phyloP scores from a whole-genome alignment of 768 basidiomycete species.

The Pleurotus eryngii region DNA sequence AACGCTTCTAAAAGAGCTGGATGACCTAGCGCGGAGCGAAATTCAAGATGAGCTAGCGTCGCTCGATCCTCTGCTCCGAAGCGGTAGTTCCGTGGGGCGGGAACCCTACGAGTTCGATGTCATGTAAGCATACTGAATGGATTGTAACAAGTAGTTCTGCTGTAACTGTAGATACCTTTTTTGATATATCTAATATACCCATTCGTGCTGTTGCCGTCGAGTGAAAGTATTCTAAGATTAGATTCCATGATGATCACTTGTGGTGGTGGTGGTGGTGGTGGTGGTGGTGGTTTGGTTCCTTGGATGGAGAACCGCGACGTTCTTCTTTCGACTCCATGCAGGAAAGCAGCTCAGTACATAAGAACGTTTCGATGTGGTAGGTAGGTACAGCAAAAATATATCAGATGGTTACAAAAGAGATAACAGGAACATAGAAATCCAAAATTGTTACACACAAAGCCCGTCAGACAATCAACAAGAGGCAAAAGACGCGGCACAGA shows the following conservation, averaged over 20 bases:
- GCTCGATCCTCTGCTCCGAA: constrained; percentile 73
- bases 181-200: too few species aligned
- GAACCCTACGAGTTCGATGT: constrained; percentile 32
- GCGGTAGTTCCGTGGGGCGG: constrained; percentile 32
- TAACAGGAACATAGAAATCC: background rate
- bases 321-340: too few species aligned
- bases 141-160: too few species aligned
- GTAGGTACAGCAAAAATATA: background rate
- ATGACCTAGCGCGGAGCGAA: constrained; percentile 72
- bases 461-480: background rate
- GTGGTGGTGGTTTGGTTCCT: too few species aligned
- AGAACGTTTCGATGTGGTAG: background rate
- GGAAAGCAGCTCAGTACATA: background rate
- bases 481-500: background rate
- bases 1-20: constrained; percentile 77
- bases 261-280: too few species aligned
- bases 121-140: constrained; percentile 10
- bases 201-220: too few species aligned
- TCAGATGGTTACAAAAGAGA: background rate
- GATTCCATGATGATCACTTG: too few species aligned
- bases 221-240: too few species aligned
- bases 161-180: too few species aligned
- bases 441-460: background rate
- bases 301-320: too few species aligned
- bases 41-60: constrained; percentile 84